Evolutionary conservation across 139 green algal species (phyloP), one percentile per base, ranked within the genome.

Genomic region (Chlorella sp.): DNA sequence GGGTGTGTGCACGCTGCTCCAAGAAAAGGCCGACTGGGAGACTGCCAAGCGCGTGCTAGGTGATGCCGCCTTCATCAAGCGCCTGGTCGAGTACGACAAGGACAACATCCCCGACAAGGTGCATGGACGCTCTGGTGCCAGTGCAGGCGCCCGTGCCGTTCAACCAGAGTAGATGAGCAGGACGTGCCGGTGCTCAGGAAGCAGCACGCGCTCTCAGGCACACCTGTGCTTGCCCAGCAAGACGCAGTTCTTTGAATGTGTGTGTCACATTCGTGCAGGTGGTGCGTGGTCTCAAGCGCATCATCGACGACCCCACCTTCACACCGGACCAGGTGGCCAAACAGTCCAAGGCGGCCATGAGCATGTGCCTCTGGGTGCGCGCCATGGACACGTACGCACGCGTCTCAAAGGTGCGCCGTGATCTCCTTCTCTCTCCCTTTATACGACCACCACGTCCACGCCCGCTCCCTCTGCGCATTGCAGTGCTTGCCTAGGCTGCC

Each of bases 11-110:
- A 88, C 86, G 32, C 75, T 92, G 70, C 82, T 89, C 60, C 79
- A 85, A 49, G 87, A 95, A 73, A 91, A 91, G 78, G 61, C 90
- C 0, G 90, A 95, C 79, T 95, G 90, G 90, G 90, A 93, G 42
- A 86, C 83, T 24, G 88, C 90, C 24, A 95, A 93, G 86, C 81
- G 84, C 33, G 77, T 93, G 55, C 80, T 95, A 27, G 72, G 79
- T 10, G 89, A 93, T 64, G 73, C 62, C 31, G 82, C 74, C 34
- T 95, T 96, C 78, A 88, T 96, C 31, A 86, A 86, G 62, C 27
- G 22, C 4, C 66, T 79, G 50, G 77, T 88, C 69, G 82, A 93
- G 26, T 93, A 85, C 76, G 87, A 93, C 74, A 86, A 86, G 71
- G 88, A 93, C 76, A 88, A 87, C 73, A 90, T 93, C 59, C 77